Base-by-base conservation (phyloP, 108 stramenopile genomes). In the Nannochloropsis salina region DNA sequence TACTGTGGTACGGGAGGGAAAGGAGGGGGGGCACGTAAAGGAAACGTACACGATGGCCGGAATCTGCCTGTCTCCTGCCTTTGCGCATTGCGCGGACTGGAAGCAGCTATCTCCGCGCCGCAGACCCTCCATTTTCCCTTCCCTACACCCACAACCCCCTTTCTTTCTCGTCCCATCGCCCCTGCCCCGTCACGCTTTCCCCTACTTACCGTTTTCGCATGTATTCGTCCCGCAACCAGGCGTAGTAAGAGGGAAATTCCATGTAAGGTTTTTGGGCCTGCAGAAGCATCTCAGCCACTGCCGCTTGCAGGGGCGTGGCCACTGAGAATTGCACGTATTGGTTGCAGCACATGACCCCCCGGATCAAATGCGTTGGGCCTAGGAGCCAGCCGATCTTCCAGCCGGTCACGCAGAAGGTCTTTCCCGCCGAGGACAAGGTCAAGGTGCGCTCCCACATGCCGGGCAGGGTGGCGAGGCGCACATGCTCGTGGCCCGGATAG, bases 371-470 rank as follows among this genome's bases (percentile, higher is more conserved):
- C 18, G 88, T 84, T 5, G 97, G 96, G 21, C 95, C 97, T 81
- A 97, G 89, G 85, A 94, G 92, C 96, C 96, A 98, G 22, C 97
- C 97, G 15, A 96, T 94, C 91, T 98, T 88, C 98, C 98, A 99
- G 9, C 98, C 98, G 1, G 98, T 99, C 9, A 96, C 95, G 21
- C 96, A 96, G 86, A 99, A 99, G 8, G 98, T 98, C 88, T 99
- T 99, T 8, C 98, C 98, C 3, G 97, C 96, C n/a, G 96, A 97
- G 10, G 95, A 97, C 18, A 99, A 93, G 0, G 97, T 98, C 18
- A 99, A 90, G 20, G 94, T 94, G 31, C 92, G 90, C 82, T 96
- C 92, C 85, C 90, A 93, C 93, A 94, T 92, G 80, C 91, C 93
- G 11, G 91, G 88, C 10, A 94, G 85, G 11, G 92, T 90, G 12